Conservation (phyloP, 306 rosid species). For the Cicer yamashitae region DNA sequence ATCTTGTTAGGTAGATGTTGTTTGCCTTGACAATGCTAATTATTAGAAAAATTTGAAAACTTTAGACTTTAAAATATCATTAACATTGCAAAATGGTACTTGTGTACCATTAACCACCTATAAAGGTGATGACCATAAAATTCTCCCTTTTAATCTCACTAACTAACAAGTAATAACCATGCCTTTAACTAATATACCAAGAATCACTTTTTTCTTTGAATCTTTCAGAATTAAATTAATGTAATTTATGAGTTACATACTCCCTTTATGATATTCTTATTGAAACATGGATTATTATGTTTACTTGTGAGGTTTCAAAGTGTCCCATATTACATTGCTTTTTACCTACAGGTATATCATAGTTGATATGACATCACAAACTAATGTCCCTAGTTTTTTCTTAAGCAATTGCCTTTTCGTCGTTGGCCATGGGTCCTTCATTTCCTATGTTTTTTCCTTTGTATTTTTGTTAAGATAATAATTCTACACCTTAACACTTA, state of each 20-base stretch:
- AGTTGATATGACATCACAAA: constrained; percentile 48
- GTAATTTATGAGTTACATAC: neutral
- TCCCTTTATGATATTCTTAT: neutral
- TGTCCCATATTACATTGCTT: constrained; percentile 34
- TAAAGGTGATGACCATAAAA: too few species aligned
- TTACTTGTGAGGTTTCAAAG: constrained; percentile 13
- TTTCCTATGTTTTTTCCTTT: constrained; percentile 15
- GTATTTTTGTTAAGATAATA: constrained; percentile 21
- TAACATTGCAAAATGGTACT: too few species aligned
- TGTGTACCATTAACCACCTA: too few species aligned
- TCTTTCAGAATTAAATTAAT: constrained; percentile 10
- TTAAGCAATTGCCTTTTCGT: constrained; percentile 42
- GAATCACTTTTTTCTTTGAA: neutral
- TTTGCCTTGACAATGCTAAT: too few species aligned
- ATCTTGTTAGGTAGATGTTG: too few species aligned
- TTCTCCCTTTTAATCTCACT: too few species aligned
- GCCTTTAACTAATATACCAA: neutral
- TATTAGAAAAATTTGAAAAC: too few species aligned
- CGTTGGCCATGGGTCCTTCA: constrained; percentile 43
- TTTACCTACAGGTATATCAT: constrained; percentile 13
- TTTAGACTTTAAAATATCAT: too few species aligned
- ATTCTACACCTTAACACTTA: constrained; percentile 28
- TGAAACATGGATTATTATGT: constrained; percentile 17
- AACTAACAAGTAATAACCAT: neutral
- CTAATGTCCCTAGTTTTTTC: constrained; percentile 33